Conservation (phyloP, 768 basidiomycete species). For the Macrolepiota dolichaula region DNA sequence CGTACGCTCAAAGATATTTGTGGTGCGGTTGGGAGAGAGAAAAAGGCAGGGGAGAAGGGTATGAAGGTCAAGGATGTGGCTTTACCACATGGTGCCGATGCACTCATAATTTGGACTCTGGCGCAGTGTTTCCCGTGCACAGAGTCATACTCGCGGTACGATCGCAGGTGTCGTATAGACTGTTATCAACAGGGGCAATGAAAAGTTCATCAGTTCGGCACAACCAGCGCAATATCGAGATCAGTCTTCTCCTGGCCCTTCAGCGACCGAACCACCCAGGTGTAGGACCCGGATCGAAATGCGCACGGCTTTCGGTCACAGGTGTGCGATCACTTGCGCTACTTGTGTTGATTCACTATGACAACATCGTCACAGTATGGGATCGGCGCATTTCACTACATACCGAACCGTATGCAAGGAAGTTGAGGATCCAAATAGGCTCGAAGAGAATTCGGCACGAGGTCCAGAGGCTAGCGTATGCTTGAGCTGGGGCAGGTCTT, state of each 20-base stretch:
- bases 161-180: constrained; percentile 37
- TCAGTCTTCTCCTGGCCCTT: constrained; percentile 8
- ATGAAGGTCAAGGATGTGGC: constrained; percentile 17
- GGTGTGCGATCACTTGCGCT: constrained; percentile 64
- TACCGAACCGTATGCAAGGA: constrained; percentile 42
- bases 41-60: constrained; percentile 17
- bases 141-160: constrained; percentile 61
- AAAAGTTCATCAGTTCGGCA: constrained; percentile 8
- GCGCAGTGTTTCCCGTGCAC: constrained; percentile 58
- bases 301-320: constrained; percentile 38
- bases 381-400: constrained; percentile 63
- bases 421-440: constrained; percentile 36
- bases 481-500: constrained; percentile 56
- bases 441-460: constrained; percentile 56
- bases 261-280: constrained; percentile 18
- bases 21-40: constrained; percentile 26
- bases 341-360: constrained; percentile 81
- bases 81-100: constrained; percentile 58
- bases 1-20: constrained; percentile 29
- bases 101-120: constrained; percentile 42
- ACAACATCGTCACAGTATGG: constrained; percentile 80
- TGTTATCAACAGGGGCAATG: constrained; percentile 27
- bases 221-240: constrained; percentile 12
- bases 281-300: constrained; percentile 19
- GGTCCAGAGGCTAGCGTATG: constrained; percentile 52